Evolutionary conservation across 2,329 filamentous ascomycete species (phyloP).

Genomic region (Diaporthe helianthi): DNA sequence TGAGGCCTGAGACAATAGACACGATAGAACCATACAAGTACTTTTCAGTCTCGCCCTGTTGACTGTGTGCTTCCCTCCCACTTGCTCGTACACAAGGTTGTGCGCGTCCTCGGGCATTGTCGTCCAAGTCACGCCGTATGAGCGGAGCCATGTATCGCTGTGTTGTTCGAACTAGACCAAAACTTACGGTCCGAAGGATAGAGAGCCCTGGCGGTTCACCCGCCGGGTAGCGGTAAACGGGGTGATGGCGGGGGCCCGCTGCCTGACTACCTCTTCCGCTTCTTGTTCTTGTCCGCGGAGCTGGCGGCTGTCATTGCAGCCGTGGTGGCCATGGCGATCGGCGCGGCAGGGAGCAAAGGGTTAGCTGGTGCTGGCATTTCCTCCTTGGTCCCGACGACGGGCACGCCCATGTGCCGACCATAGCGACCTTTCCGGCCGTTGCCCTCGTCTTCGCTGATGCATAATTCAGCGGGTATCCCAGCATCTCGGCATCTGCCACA

Average conservation of each 20-base stretch:
- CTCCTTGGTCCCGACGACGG: slow-evolving; percentile 59
- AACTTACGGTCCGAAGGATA: not conserved
- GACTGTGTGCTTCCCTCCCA: not conserved
- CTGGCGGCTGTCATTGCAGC: slow-evolving; percentile 52
- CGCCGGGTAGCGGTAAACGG: not conserved
- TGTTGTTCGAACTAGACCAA: not conserved
- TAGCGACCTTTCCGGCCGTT: slow-evolving; percentile 97
- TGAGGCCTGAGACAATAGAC: slow-evolving; percentile 11
- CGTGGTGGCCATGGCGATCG: slow-evolving; percentile 44
- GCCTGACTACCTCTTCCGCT: slow-evolving; percentile 62
- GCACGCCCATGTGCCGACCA: slow-evolving; percentile 73
- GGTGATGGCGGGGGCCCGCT: not conserved
- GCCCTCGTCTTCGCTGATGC: slow-evolving; percentile 96
- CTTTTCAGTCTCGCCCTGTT: slow-evolving; percentile 1
- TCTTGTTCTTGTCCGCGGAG: slow-evolving; percentile 64
- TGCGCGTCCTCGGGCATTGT: not conserved
- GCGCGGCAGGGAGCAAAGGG: slow-evolving; percentile 46
- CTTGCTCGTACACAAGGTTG: not conserved
- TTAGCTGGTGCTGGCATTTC: slow-evolving; percentile 49
- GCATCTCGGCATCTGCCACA: slow-evolving; percentile 96
- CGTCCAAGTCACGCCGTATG: not conserved
- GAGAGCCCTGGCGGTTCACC: not conserved
- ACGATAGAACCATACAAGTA: slow-evolving; percentile 14
- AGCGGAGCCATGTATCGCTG: not conserved
- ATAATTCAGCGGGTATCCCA: slow-evolving; percentile 90